Evolutionary conservation across 441 rosid species (phyloP).

Genomic region (Mallotus repandus): DNA sequence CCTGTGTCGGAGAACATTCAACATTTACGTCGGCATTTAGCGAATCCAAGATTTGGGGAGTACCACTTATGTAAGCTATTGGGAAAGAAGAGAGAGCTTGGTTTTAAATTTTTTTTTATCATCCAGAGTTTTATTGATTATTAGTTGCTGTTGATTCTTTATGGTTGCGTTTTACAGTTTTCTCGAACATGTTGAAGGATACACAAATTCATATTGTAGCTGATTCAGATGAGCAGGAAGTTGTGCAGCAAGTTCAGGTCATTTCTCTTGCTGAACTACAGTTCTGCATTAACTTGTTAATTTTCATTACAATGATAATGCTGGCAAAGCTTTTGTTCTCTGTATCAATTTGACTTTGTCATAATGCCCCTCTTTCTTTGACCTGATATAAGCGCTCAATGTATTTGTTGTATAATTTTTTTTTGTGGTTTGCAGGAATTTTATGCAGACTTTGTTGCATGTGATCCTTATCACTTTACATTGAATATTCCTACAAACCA

Average conservation of each 20-base stretch:
- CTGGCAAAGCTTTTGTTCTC: background rate
- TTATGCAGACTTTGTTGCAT: constrained; percentile 89
- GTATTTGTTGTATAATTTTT: constrained; percentile 1
- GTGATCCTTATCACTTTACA: constrained; percentile 85
- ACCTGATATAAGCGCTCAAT: background rate
- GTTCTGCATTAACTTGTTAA: background rate
- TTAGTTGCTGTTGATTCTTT: constrained; percentile 12
- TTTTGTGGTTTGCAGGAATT: constrained; percentile 67
- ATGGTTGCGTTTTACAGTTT: constrained; percentile 52
- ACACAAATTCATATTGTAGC: constrained; percentile 95
- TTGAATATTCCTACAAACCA: constrained; percentile 76
- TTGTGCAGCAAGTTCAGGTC: constrained; percentile 94
- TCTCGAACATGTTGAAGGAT: constrained; percentile 93
- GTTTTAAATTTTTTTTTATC: constrained; percentile 13
- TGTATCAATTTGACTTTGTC: background rate
- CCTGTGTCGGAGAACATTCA: constrained; percentile 86
- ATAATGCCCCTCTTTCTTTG: background rate
- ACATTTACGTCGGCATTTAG: constrained; percentile 73
- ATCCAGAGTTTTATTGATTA: constrained; percentile 3
- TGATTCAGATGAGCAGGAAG: constrained; percentile 95
- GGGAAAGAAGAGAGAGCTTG: background rate
- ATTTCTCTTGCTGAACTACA: background rate
- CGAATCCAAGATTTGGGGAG: constrained; percentile 85
- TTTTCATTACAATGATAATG: background rate
- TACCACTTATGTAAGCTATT: constrained; percentile 74